Base-by-base conservation (phyloP, 495 filamentous ascomycete genomes). In the Trichoderma virens region DNA sequence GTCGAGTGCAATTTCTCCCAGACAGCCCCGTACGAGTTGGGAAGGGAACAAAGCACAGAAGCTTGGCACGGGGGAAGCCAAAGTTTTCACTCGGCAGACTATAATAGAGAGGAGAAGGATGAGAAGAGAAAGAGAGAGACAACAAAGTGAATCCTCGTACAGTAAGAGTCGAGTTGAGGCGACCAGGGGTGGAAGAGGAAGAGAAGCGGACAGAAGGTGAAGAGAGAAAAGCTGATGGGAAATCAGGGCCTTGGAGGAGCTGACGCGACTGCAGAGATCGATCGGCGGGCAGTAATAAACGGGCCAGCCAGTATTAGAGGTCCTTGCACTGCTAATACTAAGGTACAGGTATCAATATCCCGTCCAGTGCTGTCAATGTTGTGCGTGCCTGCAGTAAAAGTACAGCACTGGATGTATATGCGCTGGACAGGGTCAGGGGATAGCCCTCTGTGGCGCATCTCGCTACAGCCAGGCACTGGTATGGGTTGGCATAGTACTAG, bases 261-360 rank as follows among this genome's bases (percentile, higher is more conserved):
- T 51, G 45, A 51, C 45, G 45, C 45, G n/a, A 51, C 45, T n/a
- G 45, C 45, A 51, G n/a, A 51, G 45, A 51, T 51, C 45, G 45
- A 51, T 51, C 45, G 45, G 45, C 45, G 45, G 45, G 7, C 45
- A 51, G 45, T 8, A 51, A 51, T 51, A 51, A 51, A 51, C 8
- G n/a, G 45, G n/a, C 16, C n/a, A 16, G n/a, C 20, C n/a, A n/a
- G 1, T 6, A n/a, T n/a, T 3, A 9, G 20, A 16, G n/a, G 20
- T 7, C 9, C 18, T 20, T 7, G 43, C 43, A 5, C 3, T 51
- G 45, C 16, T 25, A 51, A 25, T 41, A n/a, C 18, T 14, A 41
- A 41, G 18, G 38, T 41, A 41, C n/a, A n/a, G n/a, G n/a, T n/a
- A n/a, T n/a, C n/a, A n/a, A n/a, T n/a, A n/a, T n/a, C n/a, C n/a